Evolutionary conservation across 2,329 filamentous ascomycete genomes (phyloP), one percentile per base, ranked within the genome.

Genomic region (Aspergillus vadensis): DNA sequence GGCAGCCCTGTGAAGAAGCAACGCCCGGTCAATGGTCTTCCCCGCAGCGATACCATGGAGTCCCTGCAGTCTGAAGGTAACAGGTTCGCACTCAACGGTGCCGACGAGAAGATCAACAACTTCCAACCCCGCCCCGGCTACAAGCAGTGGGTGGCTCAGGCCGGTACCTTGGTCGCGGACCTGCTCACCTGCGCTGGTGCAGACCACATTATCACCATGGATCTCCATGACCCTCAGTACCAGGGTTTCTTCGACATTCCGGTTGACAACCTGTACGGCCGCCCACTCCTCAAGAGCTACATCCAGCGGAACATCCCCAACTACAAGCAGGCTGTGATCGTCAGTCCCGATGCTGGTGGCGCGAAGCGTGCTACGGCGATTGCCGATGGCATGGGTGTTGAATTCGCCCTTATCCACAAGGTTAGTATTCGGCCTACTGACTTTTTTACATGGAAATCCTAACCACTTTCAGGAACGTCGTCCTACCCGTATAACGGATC

Each of bases 201-300:
- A 49, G 94, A 99, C 76, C 95, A 98, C 77, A 89, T 95, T 74
- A 97, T 98, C 75, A 97, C 94, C 32, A 96, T 99, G 91, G 95
- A 99, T 74, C 85, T 99, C 55, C 92, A 95, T 75, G 94, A 97
- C 76, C 91, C 92, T 44, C 92, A 99, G 78, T 98, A 98, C 73
- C 95, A 99, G 78, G 95, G 95, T 57, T 99, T 97, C 83, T 98
- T 99, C 74, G 94, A 99, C 73, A 97, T 98, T 60, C 95, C 95
- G 2, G 95, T 99, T 59, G 95, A 99, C 80, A 99, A 99, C 76
- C 84, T 99, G 17, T 98, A 98, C 79, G 94, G 79, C 14, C 74
- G 80, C 55, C 80, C 80, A 38, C 70, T 81, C 36, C 68, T 88
- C 59, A 85, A 86, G 72, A 86, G 84, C 69, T 88, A 88, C 75